Evolutionary conservation across 1,284 basidiomycete genomes (phyloP), one percentile per base, ranked within the genome.

Genomic region (Melampsora larici-populina): DNA sequence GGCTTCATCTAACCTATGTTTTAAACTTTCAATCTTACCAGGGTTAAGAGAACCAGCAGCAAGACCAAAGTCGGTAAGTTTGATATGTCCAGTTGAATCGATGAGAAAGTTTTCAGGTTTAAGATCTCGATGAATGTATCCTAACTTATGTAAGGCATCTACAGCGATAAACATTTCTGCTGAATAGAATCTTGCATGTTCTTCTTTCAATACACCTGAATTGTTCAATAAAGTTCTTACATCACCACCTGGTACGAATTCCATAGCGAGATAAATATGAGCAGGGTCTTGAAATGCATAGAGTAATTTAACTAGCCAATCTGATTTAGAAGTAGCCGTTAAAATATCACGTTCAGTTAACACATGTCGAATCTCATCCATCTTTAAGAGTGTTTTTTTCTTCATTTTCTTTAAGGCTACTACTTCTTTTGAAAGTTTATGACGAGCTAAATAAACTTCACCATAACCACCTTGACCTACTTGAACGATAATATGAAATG

Each of bases 401-500:
- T 87, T 88, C 94, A 97, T 95, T 86, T 93, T 95, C 87, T 97
- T 97, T 77, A 97, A 85, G 1, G 95, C 94, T 80, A 94, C 97
- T 8, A 97, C 91, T 84, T 97, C 93, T 51, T 92, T 91, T 0
- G 94, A 92, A 81, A 97, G 94, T 80, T 83, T 91, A 84, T 96
- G 96, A 65, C 94, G 87, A 4, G 95, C 94, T 60, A 97, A 87
- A 83, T 91, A 97, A 40, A 97, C 94, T 80, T 97, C 94, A 11
- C 95, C 95, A 85, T 97, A 97, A 1, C 94, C 94, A 26, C 94
- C 95, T 85, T 97, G 95, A 1, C 95, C 94, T 69, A 97, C 93
- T 81, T 97, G 95, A 0, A 93, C 93, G 81, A 97, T 94, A 84
- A 97, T 96, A 82, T 95, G 84, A 84, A 96, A 97, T 83, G 94